Percentiles rank a stretch among this genome's conserved stretches.
Conservation (phyloP, 306 rosid genomes). For the Chamaecrista fasciculata region DNA sequence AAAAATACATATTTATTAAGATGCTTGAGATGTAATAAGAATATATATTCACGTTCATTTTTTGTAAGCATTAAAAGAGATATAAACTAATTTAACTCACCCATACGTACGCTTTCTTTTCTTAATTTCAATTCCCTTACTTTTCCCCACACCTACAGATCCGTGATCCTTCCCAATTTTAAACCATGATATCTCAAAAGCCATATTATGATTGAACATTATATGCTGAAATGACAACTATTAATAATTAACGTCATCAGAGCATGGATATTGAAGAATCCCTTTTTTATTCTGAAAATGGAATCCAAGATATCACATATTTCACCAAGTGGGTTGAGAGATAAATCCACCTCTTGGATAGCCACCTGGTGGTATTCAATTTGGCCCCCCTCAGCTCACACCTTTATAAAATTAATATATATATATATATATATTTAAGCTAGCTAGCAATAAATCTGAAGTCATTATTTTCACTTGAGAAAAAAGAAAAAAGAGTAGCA, state of each 20-base stretch:
- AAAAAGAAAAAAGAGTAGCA: neutral
- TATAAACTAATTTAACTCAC: too few relatives aligned
- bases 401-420: too few relatives aligned
- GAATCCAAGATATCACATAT: constrained; percentile 16
- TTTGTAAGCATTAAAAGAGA: too few relatives aligned
- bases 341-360: neutral
- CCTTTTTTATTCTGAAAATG: neutral
- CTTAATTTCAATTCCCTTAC: neutral
- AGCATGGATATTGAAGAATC: constrained; percentile 11
- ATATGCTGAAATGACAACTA: constrained; percentile 25
- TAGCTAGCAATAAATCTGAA: neutral
- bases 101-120: neutral
- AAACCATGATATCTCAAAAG: neutral
- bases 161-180: neutral
- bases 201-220: constrained; percentile 9
- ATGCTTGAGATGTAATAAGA: too few relatives aligned
- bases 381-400: neutral
- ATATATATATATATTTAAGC: too few relatives aligned
- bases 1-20: too few relatives aligned
- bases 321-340: neutral
- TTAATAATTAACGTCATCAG: constrained; percentile 3
- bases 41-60: too few relatives aligned
- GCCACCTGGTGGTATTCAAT: neutral
- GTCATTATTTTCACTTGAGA: neutral
- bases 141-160: neutral